phyloP scores from a whole-genome alignment of 805 yeast species.

The Metschnikowia chrysomelidarum region DNA sequence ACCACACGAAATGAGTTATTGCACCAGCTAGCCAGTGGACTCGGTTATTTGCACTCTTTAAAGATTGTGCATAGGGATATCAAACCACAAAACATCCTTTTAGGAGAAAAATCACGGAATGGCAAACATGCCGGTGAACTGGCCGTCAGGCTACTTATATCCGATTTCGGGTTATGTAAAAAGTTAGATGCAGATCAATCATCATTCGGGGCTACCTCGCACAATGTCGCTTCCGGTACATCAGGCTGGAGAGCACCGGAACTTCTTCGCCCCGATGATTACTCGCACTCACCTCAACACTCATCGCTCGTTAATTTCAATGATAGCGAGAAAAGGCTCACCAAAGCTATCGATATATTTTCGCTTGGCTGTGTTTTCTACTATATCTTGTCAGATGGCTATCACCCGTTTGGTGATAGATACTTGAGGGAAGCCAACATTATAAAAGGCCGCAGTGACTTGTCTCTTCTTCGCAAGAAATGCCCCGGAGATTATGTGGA shows the following conservation, averaged over 20 bases:
- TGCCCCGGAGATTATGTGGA: constrained; percentile 51
- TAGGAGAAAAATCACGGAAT: constrained; percentile 53
- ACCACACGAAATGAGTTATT: constrained; percentile 42
- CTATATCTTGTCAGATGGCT: constrained; percentile 77
- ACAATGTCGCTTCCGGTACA: constrained; percentile 88
- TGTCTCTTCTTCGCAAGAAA: constrained; percentile 44
- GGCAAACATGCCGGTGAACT: constrained; percentile 8
- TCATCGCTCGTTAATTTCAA: constrained; percentile 24
- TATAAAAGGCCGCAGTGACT: constrained; percentile 58
- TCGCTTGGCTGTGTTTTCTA: constrained; percentile 93
- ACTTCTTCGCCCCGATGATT: constrained; percentile 45
- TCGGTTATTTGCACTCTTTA: constrained; percentile 80
- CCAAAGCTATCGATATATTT: constrained; percentile 89
- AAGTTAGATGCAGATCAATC: constrained; percentile 89
- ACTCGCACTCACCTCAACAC: constrained; percentile 38
- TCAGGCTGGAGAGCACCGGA: constrained; percentile 99
- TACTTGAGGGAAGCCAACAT: constrained; percentile 88
- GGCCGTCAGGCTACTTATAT: constrained; percentile 66
- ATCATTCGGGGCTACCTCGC: constrained; percentile 88
- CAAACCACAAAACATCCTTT: constrained; percentile 90
- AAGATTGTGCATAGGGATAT: constrained; percentile 94
- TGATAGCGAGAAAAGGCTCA: constrained; percentile 57
- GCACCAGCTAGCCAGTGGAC: constrained; percentile 77
- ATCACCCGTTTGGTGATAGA: constrained; percentile 94
- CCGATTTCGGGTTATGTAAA: constrained; percentile 96